phyloP scores from a whole-genome alignment of 1,139 yeast genomes.

The Candida frijolesensis region DNA sequence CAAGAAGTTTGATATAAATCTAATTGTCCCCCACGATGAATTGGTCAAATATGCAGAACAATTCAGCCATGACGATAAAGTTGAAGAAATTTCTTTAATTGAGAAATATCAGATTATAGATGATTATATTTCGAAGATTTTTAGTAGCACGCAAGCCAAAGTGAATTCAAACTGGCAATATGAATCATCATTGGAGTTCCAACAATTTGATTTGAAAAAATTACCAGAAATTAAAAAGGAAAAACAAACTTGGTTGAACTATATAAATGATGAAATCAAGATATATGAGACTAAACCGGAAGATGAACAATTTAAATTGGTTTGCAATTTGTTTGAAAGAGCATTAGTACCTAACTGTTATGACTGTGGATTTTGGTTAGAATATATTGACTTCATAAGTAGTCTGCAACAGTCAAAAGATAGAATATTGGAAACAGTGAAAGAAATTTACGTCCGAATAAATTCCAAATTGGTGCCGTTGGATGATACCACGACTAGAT shows the following conservation, averaged over 20 bases:
- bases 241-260: conserved; percentile 50
- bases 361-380: conserved; percentile 56
- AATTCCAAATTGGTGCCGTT: conserved; percentile 49
- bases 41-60: conserved; percentile 23
- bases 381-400: conserved; percentile 49
- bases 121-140: conserved; percentile 42
- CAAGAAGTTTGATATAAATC: conserved; percentile 33
- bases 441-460: conserved; percentile 42
- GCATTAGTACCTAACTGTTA: conserved; percentile 60
- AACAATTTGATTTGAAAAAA: conserved; percentile 41
- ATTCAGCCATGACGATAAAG: conserved; percentile 22
- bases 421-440: conserved; percentile 26
- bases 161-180: conserved; percentile 63
- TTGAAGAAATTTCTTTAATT: conserved; percentile 27
- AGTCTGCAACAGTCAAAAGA: conserved; percentile 15
- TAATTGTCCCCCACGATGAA: conserved; percentile 29
- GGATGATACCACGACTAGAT: conserved; percentile 37
- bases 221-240: conserved; percentile 32
- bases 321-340: conserved; percentile 56
- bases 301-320: conserved; percentile 13
- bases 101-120: conserved; percentile 44
- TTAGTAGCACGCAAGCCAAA: conserved; percentile 46
- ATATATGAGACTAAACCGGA: conserved; percentile 1
- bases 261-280: conserved; percentile 48
- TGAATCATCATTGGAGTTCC: conserved; percentile 53